Evolutionary conservation across 352 stramenopile genomes (phyloP).

Genomic region (Pythium sukuiense): DNA sequence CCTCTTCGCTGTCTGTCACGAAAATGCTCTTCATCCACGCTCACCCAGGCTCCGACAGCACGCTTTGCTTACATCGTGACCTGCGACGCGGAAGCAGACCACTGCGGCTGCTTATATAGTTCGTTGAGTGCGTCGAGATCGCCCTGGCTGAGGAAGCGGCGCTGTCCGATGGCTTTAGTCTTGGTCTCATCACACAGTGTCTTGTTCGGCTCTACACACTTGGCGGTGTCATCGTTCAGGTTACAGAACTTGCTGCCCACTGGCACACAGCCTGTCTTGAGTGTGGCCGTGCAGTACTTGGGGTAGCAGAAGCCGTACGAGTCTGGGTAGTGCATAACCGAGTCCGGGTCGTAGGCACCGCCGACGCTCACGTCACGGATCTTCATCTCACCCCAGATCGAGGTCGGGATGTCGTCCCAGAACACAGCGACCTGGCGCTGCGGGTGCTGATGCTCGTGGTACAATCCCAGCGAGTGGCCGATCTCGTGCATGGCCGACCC

Average conservation of each 20-base stretch:
- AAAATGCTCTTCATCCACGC: neutral
- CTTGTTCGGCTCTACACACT: slow-evolving; percentile 61
- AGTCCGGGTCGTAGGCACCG: slow-evolving; percentile 65
- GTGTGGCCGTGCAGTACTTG: slow-evolving; percentile 41
- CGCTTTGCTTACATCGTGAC: slow-evolving; percentile 16
- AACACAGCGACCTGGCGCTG: slow-evolving; percentile 68
- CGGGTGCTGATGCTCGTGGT: slow-evolving; percentile 83
- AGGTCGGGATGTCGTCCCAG: slow-evolving; percentile 72
- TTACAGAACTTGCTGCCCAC: slow-evolving; percentile 65
- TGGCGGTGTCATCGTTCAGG: slow-evolving; percentile 58
- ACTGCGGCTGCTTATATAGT: slow-evolving; percentile 39
- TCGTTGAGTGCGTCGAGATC: slow-evolving; percentile 48
- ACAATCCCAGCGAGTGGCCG: slow-evolving; percentile 71
- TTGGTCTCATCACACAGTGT: slow-evolving; percentile 52
- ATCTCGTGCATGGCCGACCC: slow-evolving; percentile 84
- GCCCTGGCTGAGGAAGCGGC: slow-evolving; percentile 51
- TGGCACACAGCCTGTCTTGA: slow-evolving; percentile 50
- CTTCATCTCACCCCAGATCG: slow-evolving; percentile 73
- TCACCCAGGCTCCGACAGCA: neutral
- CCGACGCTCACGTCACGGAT: slow-evolving; percentile 65
- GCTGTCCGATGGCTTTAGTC: slow-evolving; percentile 64
- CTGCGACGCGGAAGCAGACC: slow-evolving; percentile 25
- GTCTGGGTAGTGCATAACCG: slow-evolving; percentile 82
- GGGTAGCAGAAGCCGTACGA: slow-evolving; percentile 78
- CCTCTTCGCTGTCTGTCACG: neutral